These are phyloP conservation scores for Backusella tuberculispora DNA, from an alignment of 192 early-diverging fungal species.

Conservation along the genomic window DNA sequence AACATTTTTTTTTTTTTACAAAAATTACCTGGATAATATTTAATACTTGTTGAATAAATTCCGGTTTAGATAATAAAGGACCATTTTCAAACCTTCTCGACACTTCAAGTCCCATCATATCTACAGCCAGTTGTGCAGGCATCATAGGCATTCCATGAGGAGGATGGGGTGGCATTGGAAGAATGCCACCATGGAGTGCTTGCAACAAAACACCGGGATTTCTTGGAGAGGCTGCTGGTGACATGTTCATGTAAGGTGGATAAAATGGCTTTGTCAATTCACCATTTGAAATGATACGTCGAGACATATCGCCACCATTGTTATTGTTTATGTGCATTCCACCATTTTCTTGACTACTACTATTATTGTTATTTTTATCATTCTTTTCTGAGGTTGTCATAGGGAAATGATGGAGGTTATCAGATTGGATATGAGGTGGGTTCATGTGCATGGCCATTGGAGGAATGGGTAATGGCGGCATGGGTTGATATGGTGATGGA, in stretches of 20 bases:
- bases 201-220: constrained; percentile 27
- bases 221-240: constrained; percentile 21
- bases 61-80: constrained; percentile 46
- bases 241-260: constrained; percentile 20
- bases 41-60: constrained; percentile 54
- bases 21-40: constrained; percentile 44
- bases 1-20: not conserved
- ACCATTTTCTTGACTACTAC: not conserved
- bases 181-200: constrained; percentile 21
- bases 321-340: not conserved
- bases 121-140: constrained; percentile 16
- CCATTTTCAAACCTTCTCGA: constrained; percentile 17
- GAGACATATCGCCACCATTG: not conserved
- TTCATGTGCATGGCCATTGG: not conserved
- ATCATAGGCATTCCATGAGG: constrained; percentile 22
- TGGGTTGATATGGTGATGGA: constrained; percentile 2
- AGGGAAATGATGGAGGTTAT: not conserved
- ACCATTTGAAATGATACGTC: constrained; percentile 1
- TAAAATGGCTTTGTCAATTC: constrained; percentile 22
- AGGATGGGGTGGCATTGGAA: not conserved
- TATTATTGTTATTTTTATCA: not conserved
- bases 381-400: not conserved
- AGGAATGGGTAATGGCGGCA: not conserved
- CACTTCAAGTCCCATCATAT: constrained; percentile 12
- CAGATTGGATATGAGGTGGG: not conserved